Evolutionary conservation across 148 eudicot genomes (phyloP), one percentile per base, ranked within the genome.

Genomic region (Silene conica): DNA sequence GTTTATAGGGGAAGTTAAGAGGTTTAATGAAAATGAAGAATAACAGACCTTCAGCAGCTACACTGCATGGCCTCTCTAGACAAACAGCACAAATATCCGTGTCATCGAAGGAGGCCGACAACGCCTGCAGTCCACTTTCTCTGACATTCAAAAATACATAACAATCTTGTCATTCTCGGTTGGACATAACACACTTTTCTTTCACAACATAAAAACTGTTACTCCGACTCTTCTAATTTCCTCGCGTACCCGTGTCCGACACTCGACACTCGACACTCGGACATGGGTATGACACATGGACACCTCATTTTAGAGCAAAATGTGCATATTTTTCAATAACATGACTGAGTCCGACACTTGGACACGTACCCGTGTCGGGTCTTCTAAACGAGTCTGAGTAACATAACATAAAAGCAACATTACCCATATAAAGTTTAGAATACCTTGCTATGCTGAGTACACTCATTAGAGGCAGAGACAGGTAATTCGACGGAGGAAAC

Each of bases 391-490:
- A n/a, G n/a, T n/a, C n/a, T n/a, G n/a, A n/a, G n/a, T n/a, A n/a
- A n/a, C n/a, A n/a, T n/a, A n/a, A n/a, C n/a, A n/a, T n/a, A n/a
- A n/a, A n/a, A n/a, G n/a, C n/a, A n/a, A n/a, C n/a, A n/a, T n/a
- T n/a, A n/a, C n/a, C n/a, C n/a, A n/a, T n/a, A n/a, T n/a, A 48
- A 67, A 74, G 21, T 25, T 8, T 38, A 73, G 60, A 56, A 83
- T 87, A 95, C 99, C 99, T 92, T 25, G 99, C 99, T 75, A 95
- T 95, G 79, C 86, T 87, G 66, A 95, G 89, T 6, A 90, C 89
- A 72, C 99, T 95, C 91, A 87, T 77, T 67, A 95, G 96, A 78
- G 99, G 99, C 82, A 92, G 74, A 11, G 97, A 87, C 63, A 95
- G 83, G 77, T 90, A 92, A 78, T 81, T 86, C 59, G 99, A 95